Base-by-base conservation (phyloP, 2,329 filamentous ascomycete genomes). In the Alternaria incomplexa region DNA sequence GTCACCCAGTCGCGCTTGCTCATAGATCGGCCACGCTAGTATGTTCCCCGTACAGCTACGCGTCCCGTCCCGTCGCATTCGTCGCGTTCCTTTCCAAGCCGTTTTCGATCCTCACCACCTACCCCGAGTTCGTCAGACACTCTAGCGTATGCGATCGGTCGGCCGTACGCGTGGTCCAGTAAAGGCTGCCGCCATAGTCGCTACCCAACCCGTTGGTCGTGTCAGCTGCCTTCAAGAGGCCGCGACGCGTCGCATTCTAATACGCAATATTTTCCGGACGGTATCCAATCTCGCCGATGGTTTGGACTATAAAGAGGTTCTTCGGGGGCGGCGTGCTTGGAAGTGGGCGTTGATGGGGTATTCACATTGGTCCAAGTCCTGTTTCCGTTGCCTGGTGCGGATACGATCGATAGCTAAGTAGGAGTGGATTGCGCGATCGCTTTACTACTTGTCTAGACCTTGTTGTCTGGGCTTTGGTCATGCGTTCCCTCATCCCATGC, bases 401-500 rank as follows among this genome's bases (percentile, higher is more conserved):
- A 17, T 15, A 25, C 8, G 20, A 40, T 52, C 9, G 17, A n/a
- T 25, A 32, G 30, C 8, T 11, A 9, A 20, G 20, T n/a, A n/a
- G n/a, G n/a, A n/a, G n/a, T n/a, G n/a, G n/a, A 23, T 2, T 25
- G 17, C 48, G 48, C 20, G 13, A n/a, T 7, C 2, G 20, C 20
- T 36, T 23, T 15, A 36, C 20, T 52, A 52, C 6, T n/a, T 46
- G 15, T n/a, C 20, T 20, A n/a, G n/a, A 5, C 20, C 11, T 9
- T 20, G 56, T 47, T 55, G 15, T 23, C 30, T 15, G 23, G n/a
- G 3, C 20, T 10, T 9, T 20, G 56, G 13, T 47, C 44, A 46
- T 56, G 57, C 32, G 30, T 53, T 12, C 32, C 51, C 23, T 70
- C 69, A 30, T 64, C 70, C 70, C 70, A 72, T 15, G 68, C 70